Evolutionary conservation across 306 rosid genomes (phyloP), one percentile per base, ranked within the genome.

Genomic region (Prunus dulcis): DNA sequence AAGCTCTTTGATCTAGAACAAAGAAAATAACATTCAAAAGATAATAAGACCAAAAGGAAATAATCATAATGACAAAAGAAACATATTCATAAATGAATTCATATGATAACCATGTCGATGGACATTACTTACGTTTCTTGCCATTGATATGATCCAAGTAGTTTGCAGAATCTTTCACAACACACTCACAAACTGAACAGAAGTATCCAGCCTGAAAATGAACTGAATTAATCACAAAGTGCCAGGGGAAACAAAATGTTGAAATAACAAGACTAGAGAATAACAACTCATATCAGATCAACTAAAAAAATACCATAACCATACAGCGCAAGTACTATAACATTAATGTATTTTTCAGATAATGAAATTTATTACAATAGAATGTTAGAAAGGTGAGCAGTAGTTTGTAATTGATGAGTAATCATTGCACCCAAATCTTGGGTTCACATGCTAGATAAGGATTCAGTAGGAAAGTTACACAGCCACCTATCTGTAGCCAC

Each of bases 121-220:
- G 73, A 75, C 46, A 81, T 10, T 63, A 73, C 99, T 13, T 89
- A 96, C 99, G 99, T 86, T 96, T 96, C 86, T 96, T 96, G 79
- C 99, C 98, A 92, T 96, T 96, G 68, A 96, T 96, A 84, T 92
- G 98, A 91, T 96, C 99, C 87, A 96, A 85, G 87, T 87, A 96
- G 83, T 96, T 96, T 73, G 98, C 99, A 43, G 98, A 96, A 87
- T 96, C 98, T 85, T 92, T 96, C 28, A 96, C 99, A n/a, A 96
- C 99, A 75, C 99, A 96, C 72, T 96, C 96, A 79, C 99, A 96
- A 79, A 96, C 99, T 15, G 96, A 84, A 80, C 99, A 96, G 77
- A 64, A 91, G 82, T 96, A 96, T 79, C 99, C 99, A 62, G 96
- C 99, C 99, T 96, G 91, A 83, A 85, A 75, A 73, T 46, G 12